Conservation (phyloP, 2,329 filamentous ascomycete genomes). For the Diaporthe amygdali region DNA sequence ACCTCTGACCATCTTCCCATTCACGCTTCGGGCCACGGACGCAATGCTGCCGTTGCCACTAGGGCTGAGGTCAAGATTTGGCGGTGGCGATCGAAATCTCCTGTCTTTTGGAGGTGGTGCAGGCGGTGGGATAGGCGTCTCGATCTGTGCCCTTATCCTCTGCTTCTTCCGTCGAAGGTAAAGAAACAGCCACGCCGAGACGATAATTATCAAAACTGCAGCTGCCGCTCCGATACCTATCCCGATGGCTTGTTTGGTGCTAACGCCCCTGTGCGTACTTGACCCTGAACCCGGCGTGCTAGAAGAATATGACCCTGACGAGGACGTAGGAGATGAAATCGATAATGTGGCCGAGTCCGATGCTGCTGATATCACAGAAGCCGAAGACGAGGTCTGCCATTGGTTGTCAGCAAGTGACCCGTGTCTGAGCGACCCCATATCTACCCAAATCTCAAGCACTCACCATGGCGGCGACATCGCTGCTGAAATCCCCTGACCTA, state of each 20-base stretch:
- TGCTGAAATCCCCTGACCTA: constrained; percentile 18
- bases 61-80: neutral
- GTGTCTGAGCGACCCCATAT: neutral
- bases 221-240: constrained; percentile 33
- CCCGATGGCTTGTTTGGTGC: constrained; percentile 31
- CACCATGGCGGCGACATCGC: constrained; percentile 13
- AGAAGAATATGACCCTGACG: neutral
- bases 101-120: constrained; percentile 18
- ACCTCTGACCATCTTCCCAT: constrained; percentile 12
- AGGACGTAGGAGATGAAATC: neutral
- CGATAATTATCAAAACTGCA: constrained; percentile 26
- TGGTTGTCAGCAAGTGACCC: neutral
- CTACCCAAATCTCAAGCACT: neutral
- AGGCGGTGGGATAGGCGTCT: constrained; percentile 4
- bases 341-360: neutral
- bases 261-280: constrained; percentile 24
- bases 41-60: constrained; percentile 5
- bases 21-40: constrained; percentile 4
- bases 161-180: constrained; percentile 30
- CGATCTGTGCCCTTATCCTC: constrained; percentile 12
- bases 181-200: constrained; percentile 27
- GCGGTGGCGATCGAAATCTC: neutral
- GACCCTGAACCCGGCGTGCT: neutral
- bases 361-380: neutral
- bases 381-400: neutral